Evolutionary conservation across 805 yeast genomes (phyloP), one percentile per base, ranked within the genome.

Genomic region (Metschnikowia sp.): DNA sequence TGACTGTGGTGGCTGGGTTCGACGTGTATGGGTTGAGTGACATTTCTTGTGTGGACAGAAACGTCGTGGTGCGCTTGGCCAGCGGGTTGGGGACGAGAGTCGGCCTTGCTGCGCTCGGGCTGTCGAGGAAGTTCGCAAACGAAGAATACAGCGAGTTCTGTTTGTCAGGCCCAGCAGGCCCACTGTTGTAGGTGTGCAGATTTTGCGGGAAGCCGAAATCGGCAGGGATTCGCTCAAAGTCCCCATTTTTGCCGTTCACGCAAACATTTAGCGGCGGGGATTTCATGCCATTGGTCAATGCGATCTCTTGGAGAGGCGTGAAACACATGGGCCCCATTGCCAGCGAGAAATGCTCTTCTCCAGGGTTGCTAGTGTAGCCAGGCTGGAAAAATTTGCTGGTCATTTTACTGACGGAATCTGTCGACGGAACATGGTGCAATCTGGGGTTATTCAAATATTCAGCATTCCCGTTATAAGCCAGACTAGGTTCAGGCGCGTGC

Each of bases 341-440:
- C 30, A 34, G 33, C 22, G 34, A 29, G 31, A 45, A 37, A 12
- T 35, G 31, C 10, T 44, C 51, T 7, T 42, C 32, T n/a, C 64
- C 60, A 38, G 63, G 61, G 5, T 70, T 61, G 45, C 47, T 52
- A 12, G 59, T 50, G 50, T 61, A 63, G 49, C 61, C 62, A 3
- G 65, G 58, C 49, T 63, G 63, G 59, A 69, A 68, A 50, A 56
- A 69, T 45, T 60, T 62, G 50, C 64, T 68, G 38, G 74, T 68
- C 38, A 68, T 68, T 50, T 67, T 68, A 50, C 66, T 56, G 8
- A 50, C 32, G 13, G 53, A 54, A 45, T 68, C 66, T 44, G 60
- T 48, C 13, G 62, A 56, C 9, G 71, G 70, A 1, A 66, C 57
- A 47, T 64, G 70, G 31, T 63, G 54, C 29, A 56, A 18, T 32